Percentiles rank a stretch among this genome's conserved stretches.
Conservation (phyloP, 306 rosid species). For the Gynostemma pentaphyllum region DNA sequence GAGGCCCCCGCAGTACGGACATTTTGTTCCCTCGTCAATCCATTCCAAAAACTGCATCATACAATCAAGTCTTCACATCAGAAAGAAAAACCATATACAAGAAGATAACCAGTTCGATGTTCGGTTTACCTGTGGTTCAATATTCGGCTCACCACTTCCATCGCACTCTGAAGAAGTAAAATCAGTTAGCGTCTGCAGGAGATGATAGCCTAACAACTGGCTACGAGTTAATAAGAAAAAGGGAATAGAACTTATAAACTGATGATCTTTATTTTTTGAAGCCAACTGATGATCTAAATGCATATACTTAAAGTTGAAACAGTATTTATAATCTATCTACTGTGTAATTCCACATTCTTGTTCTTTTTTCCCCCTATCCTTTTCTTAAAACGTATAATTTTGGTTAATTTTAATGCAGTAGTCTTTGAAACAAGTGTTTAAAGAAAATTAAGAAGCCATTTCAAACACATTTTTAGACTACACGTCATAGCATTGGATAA, state of each 20-base stretch:
- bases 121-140: constrained; percentile 80
- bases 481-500: not conserved
- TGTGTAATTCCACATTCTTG: too few relatives aligned
- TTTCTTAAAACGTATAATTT: too few relatives aligned
- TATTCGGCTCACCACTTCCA: constrained; percentile 77
- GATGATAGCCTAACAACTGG: not conserved
- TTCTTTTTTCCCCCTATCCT: too few relatives aligned
- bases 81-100: constrained; percentile 13
- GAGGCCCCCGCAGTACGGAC: constrained; percentile 83
- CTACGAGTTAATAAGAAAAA: not conserved
- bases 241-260: too few relatives aligned
- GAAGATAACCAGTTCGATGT: too few relatives aligned
- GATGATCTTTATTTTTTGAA: too few relatives aligned
- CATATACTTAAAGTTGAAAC: too few relatives aligned
- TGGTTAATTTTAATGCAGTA: too few relatives aligned
- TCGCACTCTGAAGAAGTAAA: constrained; percentile 69
- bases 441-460: not conserved
- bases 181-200: not conserved
- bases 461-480: not conserved
- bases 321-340: too few relatives aligned
- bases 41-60: constrained; percentile 81
- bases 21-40: constrained; percentile 58
- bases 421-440: too few relatives aligned
- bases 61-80: constrained; percentile 2
- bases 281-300: too few relatives aligned